Base-by-base conservation (phyloP, 768 basidiomycete species). In the Pilatotrama ljubarskyi region DNA sequence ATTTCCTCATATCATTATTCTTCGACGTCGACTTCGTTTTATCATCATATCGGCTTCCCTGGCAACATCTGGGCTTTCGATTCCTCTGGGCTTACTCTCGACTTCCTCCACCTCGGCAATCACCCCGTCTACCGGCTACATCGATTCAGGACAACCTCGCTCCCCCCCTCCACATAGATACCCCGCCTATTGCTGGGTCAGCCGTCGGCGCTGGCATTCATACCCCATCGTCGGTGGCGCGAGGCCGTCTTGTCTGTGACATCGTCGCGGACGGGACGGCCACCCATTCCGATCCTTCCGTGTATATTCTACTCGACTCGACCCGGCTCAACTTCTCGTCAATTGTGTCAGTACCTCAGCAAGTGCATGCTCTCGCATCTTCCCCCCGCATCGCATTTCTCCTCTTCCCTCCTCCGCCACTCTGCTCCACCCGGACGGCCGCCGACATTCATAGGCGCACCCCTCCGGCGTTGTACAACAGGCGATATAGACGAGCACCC, bases 281-380 rank as follows among this genome's bases (percentile, higher is more conserved):
- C 61, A 49, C 55, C 60, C 61, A 43, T 63, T 55, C 58, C 48
- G 41, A 44, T 26, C 43, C 49, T 68, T 42, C 66, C 53, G 36
- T 61, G 55, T 65, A 58, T 66, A 68, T 68, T 60, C 60, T 69
- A 65, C 71, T 53, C 61, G 65, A 53, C 64, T 59, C 59, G 50
- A 61, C 62, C 46, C 56, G 48, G 55, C 47, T 40, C 49, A 26
- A 51, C 64, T 62, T 67, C 63, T 66, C 72, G 55, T 60, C 77
- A 77, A 71, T 74, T 71, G 77, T 78, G 73, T 74, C 77, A 78
- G 67, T 78, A 78, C 71, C 64, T 66, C 73, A 72, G 66, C 70
- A 72, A 68, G 66, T 67, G 70, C 75, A 75, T 75, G 77, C 76
- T 78, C 71, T 78, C 76, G 70, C 73, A 70, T 66, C 59, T 67